Percentiles rank a stretch among this genome's conserved stretches.
Evolutionary conservation across 2,329 filamentous ascomycete species (phyloP).

Genomic region (Rugonectria rugulosa): DNA sequence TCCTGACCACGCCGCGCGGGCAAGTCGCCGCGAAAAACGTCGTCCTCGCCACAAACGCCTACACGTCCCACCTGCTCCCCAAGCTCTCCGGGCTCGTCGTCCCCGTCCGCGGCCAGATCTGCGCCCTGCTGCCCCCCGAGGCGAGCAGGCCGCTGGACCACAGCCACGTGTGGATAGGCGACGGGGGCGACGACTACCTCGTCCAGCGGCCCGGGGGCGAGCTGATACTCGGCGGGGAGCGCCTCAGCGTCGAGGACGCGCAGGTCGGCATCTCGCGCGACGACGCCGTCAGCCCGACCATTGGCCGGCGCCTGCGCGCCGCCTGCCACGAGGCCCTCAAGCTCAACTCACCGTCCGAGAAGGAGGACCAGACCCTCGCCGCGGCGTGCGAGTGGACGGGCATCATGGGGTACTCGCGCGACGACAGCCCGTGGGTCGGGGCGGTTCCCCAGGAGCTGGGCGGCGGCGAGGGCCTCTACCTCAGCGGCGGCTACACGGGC

Average conservation of each 20-base stretch:
- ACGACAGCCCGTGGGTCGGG: conserved; percentile 75
- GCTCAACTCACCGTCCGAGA: conserved; percentile 43
- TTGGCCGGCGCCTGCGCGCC: conserved; percentile 63
- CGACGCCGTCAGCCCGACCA: conserved; percentile 60
- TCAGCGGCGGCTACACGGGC: conserved; percentile 73
- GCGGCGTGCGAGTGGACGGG: conserved; percentile 76
- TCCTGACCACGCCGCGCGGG: conserved; percentile 74
- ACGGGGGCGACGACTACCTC: conserved; percentile 71
- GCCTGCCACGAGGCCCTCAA: conserved; percentile 53
- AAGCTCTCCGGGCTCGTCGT: conserved; percentile 74
- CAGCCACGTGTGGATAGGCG: conserved; percentile 69
- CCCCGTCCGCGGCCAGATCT: conserved; percentile 79
- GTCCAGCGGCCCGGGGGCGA: conserved; percentile 70
- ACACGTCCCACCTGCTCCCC: conserved; percentile 79
- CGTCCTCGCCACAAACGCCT: conserved; percentile 83
- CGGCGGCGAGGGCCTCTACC: conserved; percentile 57
- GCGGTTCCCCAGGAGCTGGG: conserved; percentile 62
- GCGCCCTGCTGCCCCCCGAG: conserved; percentile 66
- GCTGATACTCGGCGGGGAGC: conserved; percentile 76
- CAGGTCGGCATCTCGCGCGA: conserved; percentile 66
- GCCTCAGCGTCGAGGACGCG: conserved; percentile 58
- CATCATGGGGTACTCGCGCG: conserved; percentile 79
- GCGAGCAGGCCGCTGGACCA: conserved; percentile 53
- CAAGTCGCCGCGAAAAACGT: conserved; percentile 67
- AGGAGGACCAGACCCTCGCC: conserved; percentile 54